Evolutionary conservation across 1,284 basidiomycete species (phyloP).

Genomic region (Papiliotrema laurentii): DNA sequence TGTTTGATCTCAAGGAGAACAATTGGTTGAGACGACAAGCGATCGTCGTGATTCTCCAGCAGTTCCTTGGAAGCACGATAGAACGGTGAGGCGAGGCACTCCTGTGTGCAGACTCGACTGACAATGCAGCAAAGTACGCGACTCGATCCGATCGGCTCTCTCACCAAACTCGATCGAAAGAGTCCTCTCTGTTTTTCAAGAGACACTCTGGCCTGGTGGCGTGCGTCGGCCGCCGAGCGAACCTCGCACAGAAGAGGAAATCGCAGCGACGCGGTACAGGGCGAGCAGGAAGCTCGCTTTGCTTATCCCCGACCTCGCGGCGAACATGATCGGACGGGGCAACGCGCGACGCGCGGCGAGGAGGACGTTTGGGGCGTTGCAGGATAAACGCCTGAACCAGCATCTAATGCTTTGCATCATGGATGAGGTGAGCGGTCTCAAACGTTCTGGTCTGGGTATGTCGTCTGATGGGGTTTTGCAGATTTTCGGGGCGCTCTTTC

Average conservation of each 20-base stretch:
- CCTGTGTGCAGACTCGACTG: not conserved
- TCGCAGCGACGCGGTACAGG: slow-evolving; percentile 69
- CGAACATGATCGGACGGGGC: slow-evolving; percentile 91
- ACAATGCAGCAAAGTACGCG: slow-evolving; percentile 72
- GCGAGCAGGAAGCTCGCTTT: slow-evolving; percentile 74
- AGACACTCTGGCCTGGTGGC: slow-evolving; percentile 77
- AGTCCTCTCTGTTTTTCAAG: slow-evolving; percentile 63
- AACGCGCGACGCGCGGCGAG: slow-evolving; percentile 88
- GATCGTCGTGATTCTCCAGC: slow-evolving; percentile 91
- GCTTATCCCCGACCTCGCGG: slow-evolving; percentile 86
- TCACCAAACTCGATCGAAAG: slow-evolving; percentile 65
- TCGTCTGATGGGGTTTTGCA: no score
- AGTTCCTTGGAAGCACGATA: slow-evolving; percentile 89
- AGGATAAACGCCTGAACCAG: slow-evolving; percentile 87
- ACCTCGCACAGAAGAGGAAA: slow-evolving; percentile 74
- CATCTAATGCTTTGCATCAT: slow-evolving; percentile 81
- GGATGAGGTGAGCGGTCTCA: slow-evolving; percentile 71
- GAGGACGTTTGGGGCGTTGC: slow-evolving; percentile 83
- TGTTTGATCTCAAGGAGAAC: slow-evolving; percentile 91
- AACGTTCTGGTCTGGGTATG: no score
- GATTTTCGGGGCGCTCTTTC: no score
- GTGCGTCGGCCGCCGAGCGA: slow-evolving; percentile 58
- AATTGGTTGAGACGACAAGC: slow-evolving; percentile 96
- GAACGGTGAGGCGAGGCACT: slow-evolving; percentile 61
- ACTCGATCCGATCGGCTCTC: slow-evolving; percentile 61